Conservation (phyloP, 139 green algal species). For the Eudorina sp. region DNA sequence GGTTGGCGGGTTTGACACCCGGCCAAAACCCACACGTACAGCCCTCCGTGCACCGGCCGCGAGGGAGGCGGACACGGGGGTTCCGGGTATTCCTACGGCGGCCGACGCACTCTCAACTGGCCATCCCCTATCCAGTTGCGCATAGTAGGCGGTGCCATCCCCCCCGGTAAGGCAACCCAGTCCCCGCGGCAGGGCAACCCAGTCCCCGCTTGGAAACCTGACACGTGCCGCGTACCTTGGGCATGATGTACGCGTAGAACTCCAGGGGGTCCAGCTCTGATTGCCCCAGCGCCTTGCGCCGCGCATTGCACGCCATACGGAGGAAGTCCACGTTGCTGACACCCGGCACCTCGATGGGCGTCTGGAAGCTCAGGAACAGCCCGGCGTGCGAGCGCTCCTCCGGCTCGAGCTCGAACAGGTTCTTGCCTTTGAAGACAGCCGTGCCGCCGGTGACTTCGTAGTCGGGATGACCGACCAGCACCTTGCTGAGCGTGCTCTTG, state of each 20-base stretch:
- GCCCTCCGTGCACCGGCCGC: no score
- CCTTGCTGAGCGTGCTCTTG: constrained; percentile 96
- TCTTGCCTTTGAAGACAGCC: constrained; percentile 91
- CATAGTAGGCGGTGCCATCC: no score
- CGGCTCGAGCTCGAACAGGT: constrained; percentile 93
- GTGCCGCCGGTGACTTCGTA: constrained; percentile 95
- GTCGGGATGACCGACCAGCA: constrained; percentile 97
- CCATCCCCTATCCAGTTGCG: no score
- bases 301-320: constrained; percentile 93
- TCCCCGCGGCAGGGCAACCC: neutral
- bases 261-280: constrained; percentile 97
- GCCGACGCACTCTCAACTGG: no score
- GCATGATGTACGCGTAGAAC: constrained; percentile 96
- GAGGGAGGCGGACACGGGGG: no score
- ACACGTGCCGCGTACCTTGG: constrained; percentile 84
- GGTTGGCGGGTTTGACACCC: no score
- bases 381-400: constrained; percentile 93
- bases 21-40: no score
- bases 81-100: no score
- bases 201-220: neutral
- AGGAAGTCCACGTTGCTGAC: constrained; percentile 99
- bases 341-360: constrained; percentile 95
- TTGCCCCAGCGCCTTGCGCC: constrained; percentile 82
- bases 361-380: constrained; percentile 97
- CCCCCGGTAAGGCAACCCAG: no score